Evolutionary conservation across 257 asterid species (phyloP).

Genomic region (Solanum piurae): DNA sequence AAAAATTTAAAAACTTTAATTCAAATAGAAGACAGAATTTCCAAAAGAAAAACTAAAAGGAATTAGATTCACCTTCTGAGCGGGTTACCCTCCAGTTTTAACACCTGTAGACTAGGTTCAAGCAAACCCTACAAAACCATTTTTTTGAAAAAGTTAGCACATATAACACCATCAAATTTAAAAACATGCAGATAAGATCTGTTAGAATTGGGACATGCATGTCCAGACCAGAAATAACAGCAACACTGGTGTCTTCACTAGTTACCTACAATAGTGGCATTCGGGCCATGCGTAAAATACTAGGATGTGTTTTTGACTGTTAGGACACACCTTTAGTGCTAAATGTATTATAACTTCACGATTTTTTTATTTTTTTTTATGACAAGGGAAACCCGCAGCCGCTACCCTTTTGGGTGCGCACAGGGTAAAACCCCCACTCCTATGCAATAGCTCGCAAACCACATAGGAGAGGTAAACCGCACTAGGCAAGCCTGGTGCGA

Average conservation of each 20-base stretch:
- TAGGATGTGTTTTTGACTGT: neutral
- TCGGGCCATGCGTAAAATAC: neutral
- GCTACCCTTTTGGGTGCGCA: too few species aligned
- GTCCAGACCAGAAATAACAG: neutral
- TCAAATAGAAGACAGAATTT: neutral
- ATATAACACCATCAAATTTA: neutral
- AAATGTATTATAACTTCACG: neutral
- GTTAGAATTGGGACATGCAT: neutral
- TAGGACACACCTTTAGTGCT: neutral
- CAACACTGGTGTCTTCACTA: neutral
- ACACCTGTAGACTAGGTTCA: constrained; percentile 70
- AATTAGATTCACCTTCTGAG: constrained; percentile 55
- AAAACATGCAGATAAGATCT: neutral
- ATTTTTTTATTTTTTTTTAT: too few species aligned
- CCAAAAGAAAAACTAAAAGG: neutral
- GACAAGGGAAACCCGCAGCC: too few species aligned
- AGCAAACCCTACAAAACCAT: constrained; percentile 70
- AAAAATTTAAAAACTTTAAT: neutral
- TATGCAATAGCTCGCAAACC: too few species aligned
- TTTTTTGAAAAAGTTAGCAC: neutral
- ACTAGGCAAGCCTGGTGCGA: too few species aligned
- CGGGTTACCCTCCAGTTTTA: constrained; percentile 85
- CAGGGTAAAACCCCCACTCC: too few species aligned
- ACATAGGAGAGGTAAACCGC: too few species aligned
- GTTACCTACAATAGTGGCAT: neutral